Base-by-base conservation (phyloP, 768 basidiomycete genomes). In the Udeniomyces megalosporus region DNA sequence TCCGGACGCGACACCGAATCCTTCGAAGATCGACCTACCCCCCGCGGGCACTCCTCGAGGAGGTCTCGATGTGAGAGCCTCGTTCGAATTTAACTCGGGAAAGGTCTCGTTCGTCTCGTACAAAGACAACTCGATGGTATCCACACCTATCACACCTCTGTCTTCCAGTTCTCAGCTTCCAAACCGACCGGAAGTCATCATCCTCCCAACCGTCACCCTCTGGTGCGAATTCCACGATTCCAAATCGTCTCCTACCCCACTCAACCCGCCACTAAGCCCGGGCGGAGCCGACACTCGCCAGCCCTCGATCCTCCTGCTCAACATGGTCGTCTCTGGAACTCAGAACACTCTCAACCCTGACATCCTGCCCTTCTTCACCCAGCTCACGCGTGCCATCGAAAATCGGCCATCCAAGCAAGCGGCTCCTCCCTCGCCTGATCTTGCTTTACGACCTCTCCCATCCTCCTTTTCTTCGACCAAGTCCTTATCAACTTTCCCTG, bases 291-390 rank as follows among this genome's bases (percentile, higher is more conserved):
- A 42, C 38, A 42, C 17, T 17, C 10, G 17, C 38, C 38, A 42
- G 26, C 35, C 35, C 0, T 82, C 85, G 1, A 77, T 79, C 2
- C 75, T 93, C 31, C 77, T 87, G 65, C 84, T 95, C 77, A 90
- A 88, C 71, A 80, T 81, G 68, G 85, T 86, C n/a, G 80, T 97
- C 24, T 87, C 91, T 69, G 84, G 86, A 0, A 95, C 90, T 70
- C 80, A 83, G 64, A 97, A 97, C 70, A 83, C 80, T 2, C 76
- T 97, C 28, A 76, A 83, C 49, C 92, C 93, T 0, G 83, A 81
- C 4, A 75, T 96, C 11, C 76, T 97, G 10, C 87, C 86, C 3
- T 96, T 96, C 75, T 72, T 95, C 42, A 81, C 85, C 0, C 84
- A 88, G 61, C 74, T 92, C 29, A 79, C 85, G 56, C 77, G 79